Conservation (phyloP, 169 alveolate species). For the Cardiosporidium cionae region DNA sequence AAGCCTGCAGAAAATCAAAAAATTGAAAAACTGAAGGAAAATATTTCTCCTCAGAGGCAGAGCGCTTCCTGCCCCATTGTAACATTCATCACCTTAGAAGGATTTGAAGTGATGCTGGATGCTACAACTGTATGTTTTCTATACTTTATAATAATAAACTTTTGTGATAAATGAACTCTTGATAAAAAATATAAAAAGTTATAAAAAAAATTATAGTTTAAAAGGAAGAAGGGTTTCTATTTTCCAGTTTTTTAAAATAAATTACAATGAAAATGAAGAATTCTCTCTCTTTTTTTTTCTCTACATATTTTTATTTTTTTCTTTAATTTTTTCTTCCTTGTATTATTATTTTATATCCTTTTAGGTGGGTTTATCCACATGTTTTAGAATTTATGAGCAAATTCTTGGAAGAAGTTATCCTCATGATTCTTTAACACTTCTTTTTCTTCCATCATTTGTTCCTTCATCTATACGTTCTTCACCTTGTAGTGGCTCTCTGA, state of each 20-base stretch:
- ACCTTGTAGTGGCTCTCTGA: background rate
- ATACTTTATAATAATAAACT: too few relatives aligned
- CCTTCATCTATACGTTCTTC: background rate
- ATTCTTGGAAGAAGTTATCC: background rate
- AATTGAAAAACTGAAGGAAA: background rate
- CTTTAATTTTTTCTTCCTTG: too few relatives aligned
- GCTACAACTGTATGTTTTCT: constrained; percentile 11
- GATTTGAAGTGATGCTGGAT: constrained; percentile 9
- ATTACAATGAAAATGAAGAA: too few relatives aligned
- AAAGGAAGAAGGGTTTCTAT: too few relatives aligned
- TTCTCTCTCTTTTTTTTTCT: too few relatives aligned
- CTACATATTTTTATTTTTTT: too few relatives aligned
- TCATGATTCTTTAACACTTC: background rate
- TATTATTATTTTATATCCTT: too few relatives aligned
- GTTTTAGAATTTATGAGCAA: background rate
- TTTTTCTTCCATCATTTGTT: background rate
- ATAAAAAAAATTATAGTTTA: too few relatives aligned
- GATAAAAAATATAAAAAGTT: too few relatives aligned
- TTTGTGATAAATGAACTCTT: too few relatives aligned
- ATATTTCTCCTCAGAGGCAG: background rate
- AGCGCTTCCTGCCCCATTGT: background rate
- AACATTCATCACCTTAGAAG: constrained; percentile 18
- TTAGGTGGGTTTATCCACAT: background rate
- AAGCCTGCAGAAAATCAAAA: background rate
- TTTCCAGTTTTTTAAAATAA: too few relatives aligned